These are phyloP conservation scores for Plasmopara viticola DNA, from an alignment of 352 stramenopile species.

Conservation along the genomic window DNA sequence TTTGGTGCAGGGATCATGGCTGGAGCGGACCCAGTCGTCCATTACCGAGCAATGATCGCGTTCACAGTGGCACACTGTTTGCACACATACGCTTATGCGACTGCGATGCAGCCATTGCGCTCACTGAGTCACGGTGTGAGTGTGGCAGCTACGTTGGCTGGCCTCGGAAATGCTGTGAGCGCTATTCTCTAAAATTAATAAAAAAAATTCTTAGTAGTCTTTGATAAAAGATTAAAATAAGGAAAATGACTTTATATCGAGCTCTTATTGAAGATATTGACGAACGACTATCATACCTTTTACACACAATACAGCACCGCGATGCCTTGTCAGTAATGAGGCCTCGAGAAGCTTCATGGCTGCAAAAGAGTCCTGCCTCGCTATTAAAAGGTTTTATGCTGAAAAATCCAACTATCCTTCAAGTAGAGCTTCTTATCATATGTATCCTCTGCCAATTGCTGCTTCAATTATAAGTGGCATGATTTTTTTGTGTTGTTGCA, in stretches of 20 bases:
- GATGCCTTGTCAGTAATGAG: constrained; percentile 46
- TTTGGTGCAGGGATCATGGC: constrained; percentile 43
- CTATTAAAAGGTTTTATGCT: constrained; percentile 47
- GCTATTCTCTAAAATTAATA: constrained; percentile 15
- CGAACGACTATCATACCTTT: too few relatives aligned
- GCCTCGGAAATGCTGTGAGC: constrained; percentile 17
- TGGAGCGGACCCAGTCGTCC: too few relatives aligned
- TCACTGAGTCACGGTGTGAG: constrained; percentile 18
- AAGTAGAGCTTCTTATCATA: constrained; percentile 77
- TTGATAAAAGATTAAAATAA: neutral
- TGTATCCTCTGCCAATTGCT: constrained; percentile 39
- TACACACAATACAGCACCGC: neutral
- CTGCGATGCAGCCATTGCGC: too few relatives aligned
- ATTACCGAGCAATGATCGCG: too few relatives aligned
- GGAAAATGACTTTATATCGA: constrained; percentile 1
- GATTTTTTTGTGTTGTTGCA: too few relatives aligned
- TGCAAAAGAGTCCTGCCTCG: constrained; percentile 41
- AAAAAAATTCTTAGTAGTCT: neutral
- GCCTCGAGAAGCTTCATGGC: constrained; percentile 46
- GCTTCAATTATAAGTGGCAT: neutral
- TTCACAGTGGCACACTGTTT: too few relatives aligned
- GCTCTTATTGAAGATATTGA: too few relatives aligned
- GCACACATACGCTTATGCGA: too few relatives aligned
- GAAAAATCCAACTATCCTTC: constrained; percentile 35
- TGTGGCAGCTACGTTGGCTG: constrained; percentile 19